Conservation (phyloP, 2,329 filamentous ascomycete species). For the Talaromyces sp. region DNA sequence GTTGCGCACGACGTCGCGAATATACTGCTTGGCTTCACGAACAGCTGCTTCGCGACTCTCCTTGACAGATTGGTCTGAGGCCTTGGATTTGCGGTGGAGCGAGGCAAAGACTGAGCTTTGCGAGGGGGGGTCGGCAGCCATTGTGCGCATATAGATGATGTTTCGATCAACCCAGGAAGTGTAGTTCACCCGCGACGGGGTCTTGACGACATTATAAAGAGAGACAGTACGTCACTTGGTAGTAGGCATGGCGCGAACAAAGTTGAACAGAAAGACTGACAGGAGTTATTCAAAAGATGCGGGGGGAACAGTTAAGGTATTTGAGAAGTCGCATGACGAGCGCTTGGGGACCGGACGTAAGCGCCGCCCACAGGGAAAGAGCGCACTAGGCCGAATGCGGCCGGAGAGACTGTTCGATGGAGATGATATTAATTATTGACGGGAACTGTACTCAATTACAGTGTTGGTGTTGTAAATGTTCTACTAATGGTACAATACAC, state of each 20-base stretch:
- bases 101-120: slow-evolving; percentile 14
- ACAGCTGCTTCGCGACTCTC: slow-evolving; percentile 35
- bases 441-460: too few relatives aligned
- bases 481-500: not conserved
- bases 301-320: not conserved
- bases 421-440: not conserved
- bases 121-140: slow-evolving; percentile 8
- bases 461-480: not conserved
- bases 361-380: not conserved
- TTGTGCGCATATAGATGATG: not conserved
- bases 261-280: not conserved
- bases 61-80: slow-evolving; percentile 13
- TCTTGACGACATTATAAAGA: not conserved
- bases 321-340: not conserved
- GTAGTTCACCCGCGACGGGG: not conserved
- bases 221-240: not conserved
- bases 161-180: not conserved
- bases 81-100: slow-evolving; percentile 16
- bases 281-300: not conserved
- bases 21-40: slow-evolving; percentile 35
- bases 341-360: not conserved
- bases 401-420: not conserved
- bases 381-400: not conserved
- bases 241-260: not conserved
- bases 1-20: slow-evolving; percentile 35